Percentiles rank a stretch among this genome's conserved stretches.
These are phyloP conservation scores for Colletotrichum melonis DNA, from an alignment of 2,329 filamentous ascomycete genomes.

Conservation along the genomic window DNA sequence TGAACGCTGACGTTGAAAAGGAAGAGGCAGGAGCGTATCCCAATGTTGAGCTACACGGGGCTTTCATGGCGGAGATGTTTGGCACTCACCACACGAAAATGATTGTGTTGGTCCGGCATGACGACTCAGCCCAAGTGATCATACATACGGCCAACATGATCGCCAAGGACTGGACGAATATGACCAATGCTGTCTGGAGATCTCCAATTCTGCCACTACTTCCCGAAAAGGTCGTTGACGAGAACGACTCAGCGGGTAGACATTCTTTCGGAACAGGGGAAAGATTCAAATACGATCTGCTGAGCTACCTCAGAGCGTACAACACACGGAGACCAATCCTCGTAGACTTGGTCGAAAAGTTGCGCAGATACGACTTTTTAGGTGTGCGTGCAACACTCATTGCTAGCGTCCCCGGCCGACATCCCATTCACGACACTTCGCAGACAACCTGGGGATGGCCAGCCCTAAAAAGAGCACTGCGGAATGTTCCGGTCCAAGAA, in stretches of 20 bases:
- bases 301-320: conserved; percentile 79
- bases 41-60: conserved; percentile 78
- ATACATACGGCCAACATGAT: conserved; percentile 96
- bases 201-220: conserved; percentile 75
- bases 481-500: conserved; percentile 58
- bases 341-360: conserved; percentile 63
- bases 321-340: conserved; percentile 67
- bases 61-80: conserved; percentile 85
- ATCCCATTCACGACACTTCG: conserved; percentile 59
- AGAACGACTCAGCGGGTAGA: not conserved
- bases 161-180: conserved; percentile 85
- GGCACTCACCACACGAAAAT: conserved; percentile 91
- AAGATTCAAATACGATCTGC: conserved; percentile 80
- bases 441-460: conserved; percentile 81
- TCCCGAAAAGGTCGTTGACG: not conserved
- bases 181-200: conserved; percentile 86
- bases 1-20: conserved; percentile 51
- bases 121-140: conserved; percentile 80
- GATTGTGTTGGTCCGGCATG: conserved; percentile 83
- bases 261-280: conserved; percentile 54
- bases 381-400: conserved; percentile 76
- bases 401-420: conserved; percentile 81
- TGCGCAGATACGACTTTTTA: conserved; percentile 76
- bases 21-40: conserved; percentile 68
- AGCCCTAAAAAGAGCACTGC: conserved; percentile 71